phyloP scores from a whole-genome alignment of 768 basidiomycete genomes.

The Heimioporus sp. region DNA sequence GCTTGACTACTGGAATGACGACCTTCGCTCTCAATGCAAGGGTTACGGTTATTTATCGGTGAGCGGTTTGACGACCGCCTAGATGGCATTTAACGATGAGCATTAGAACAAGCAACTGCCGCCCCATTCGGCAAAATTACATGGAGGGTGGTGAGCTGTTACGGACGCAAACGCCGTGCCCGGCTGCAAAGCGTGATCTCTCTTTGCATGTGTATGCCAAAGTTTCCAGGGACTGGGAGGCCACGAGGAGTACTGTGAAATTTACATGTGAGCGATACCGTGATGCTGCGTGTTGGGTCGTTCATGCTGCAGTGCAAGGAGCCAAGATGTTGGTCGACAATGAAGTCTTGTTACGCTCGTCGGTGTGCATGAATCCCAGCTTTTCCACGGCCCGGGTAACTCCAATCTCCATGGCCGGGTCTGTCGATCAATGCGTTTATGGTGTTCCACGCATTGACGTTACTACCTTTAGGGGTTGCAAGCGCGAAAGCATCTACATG shows the following conservation, averaged over 20 bases:
- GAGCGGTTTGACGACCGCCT: too few species aligned
- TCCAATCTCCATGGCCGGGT: conserved; percentile 2
- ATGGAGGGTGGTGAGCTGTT: too few species aligned
- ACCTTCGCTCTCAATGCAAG: not conserved
- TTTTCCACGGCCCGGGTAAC: not conserved
- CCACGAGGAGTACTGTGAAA: not conserved
- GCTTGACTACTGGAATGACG: not conserved
- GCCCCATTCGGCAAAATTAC: too few species aligned
- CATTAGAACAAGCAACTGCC: too few species aligned
- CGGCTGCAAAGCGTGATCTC: too few species aligned
- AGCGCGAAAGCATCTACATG: conserved; percentile 7
- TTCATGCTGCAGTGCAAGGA: not conserved
- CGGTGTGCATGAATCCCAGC: conserved; percentile 1
- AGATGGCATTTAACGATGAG: too few species aligned
- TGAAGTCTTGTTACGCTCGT: too few species aligned
- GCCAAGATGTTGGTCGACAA: too few species aligned
- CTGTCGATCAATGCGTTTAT: not conserved
- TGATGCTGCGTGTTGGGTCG: not conserved
- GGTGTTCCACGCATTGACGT: conserved; percentile 2
- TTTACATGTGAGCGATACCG: conserved; percentile 2
- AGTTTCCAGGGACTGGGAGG: too few species aligned
- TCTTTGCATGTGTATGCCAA: too few species aligned
- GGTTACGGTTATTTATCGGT: too few species aligned
- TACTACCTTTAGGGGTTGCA: not conserved
- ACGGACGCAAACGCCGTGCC: too few species aligned